A percentile compares a stretch with the other conserved stretches of the same genome.
Evolutionary conservation across 257 asterid genomes (phyloP).

Genomic region (Ehretia macrophylla): DNA sequence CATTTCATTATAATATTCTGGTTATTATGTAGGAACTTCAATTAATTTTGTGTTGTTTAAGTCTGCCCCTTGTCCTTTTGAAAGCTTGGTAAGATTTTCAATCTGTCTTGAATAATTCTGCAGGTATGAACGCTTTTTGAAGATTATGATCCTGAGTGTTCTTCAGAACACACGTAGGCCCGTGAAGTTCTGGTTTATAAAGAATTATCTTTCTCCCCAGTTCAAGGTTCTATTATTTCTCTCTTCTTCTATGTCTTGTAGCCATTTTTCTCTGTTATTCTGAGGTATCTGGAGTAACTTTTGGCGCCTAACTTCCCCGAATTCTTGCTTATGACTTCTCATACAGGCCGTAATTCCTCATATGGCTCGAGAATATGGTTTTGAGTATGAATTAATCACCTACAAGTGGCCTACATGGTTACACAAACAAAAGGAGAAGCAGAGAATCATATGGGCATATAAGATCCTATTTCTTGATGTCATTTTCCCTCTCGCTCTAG

Average conservation of each 20-base stretch:
- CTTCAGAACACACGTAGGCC: conserved; percentile 86
- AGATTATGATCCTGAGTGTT: conserved; percentile 91
- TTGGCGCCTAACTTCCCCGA: neutral
- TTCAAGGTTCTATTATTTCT: conserved; percentile 60
- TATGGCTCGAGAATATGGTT: conserved; percentile 92
- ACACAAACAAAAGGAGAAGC: conserved; percentile 96
- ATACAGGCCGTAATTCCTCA: conserved; percentile 87
- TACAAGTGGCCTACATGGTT: conserved; percentile 99
- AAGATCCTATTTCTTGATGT: conserved; percentile 95
- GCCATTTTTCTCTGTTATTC: conserved; percentile 9
- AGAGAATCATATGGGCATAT: conserved; percentile 94
- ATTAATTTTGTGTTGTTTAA: too few species aligned
- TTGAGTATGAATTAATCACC: conserved; percentile 86
- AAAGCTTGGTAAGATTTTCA: conserved; percentile 3
- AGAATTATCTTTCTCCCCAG: conserved; percentile 97
- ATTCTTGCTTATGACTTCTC: conserved; percentile 13
- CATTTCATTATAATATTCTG: neutral
- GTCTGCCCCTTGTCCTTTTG: conserved; percentile 2
- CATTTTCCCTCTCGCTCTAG: conserved; percentile 95
- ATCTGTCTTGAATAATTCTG: conserved; percentile 13
- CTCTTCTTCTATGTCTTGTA: conserved; percentile 8
- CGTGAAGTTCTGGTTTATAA: conserved; percentile 96
- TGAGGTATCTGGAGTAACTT: neutral
- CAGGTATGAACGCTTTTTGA: conserved; percentile 96
- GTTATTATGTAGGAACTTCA: neutral